Conservation (phyloP, 805 yeast genomes). For the Saturnispora diversa region DNA sequence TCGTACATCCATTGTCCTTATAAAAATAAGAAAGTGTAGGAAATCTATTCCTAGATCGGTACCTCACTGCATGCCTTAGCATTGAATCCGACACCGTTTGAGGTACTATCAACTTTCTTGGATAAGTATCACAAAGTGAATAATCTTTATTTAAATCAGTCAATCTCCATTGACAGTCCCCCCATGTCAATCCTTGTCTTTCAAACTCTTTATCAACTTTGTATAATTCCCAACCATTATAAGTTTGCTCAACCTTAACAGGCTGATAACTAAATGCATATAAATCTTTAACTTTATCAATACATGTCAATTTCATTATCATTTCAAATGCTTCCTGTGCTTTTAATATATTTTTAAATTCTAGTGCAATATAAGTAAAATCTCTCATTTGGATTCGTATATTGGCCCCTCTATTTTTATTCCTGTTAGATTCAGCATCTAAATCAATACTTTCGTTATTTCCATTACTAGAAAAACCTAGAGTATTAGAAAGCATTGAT, state of each 20-base stretch:
- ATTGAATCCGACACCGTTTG: slow-evolving; percentile 72
- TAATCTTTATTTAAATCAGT: slow-evolving; percentile 58
- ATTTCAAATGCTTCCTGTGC: slow-evolving; percentile 70
- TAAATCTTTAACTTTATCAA: slow-evolving; percentile 44
- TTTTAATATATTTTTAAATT: slow-evolving; percentile 49
- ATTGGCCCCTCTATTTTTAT: slow-evolving; percentile 34
- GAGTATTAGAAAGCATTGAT: slow-evolving; percentile 5
- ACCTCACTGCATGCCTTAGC: slow-evolving; percentile 74
- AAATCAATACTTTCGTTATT: slow-evolving; percentile 4
- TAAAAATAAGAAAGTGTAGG: slow-evolving; percentile 79
- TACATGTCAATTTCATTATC: slow-evolving; percentile 55
- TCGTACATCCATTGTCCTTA: slow-evolving; percentile 59
- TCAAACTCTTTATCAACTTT: slow-evolving; percentile 54
- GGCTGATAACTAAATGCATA: slow-evolving; percentile 83
- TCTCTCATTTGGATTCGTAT: slow-evolving; percentile 76
- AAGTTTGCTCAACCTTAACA: slow-evolving; percentile 53
- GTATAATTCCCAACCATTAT: slow-evolving; percentile 69
- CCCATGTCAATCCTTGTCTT: slow-evolving; percentile 46
- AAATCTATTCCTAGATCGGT: slow-evolving; percentile 75
- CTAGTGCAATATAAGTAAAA: slow-evolving; percentile 72
- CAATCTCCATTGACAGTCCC: slow-evolving; percentile 51
- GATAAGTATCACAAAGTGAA: slow-evolving; percentile 69
- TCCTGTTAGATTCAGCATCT: slow-evolving; percentile 3
- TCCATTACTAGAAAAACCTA: slow-evolving; percentile 5
- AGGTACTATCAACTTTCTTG: slow-evolving; percentile 62